Evolutionary conservation across 2,329 filamentous ascomycete genomes (phyloP).

Genomic region (Botrytis elliptica): DNA sequence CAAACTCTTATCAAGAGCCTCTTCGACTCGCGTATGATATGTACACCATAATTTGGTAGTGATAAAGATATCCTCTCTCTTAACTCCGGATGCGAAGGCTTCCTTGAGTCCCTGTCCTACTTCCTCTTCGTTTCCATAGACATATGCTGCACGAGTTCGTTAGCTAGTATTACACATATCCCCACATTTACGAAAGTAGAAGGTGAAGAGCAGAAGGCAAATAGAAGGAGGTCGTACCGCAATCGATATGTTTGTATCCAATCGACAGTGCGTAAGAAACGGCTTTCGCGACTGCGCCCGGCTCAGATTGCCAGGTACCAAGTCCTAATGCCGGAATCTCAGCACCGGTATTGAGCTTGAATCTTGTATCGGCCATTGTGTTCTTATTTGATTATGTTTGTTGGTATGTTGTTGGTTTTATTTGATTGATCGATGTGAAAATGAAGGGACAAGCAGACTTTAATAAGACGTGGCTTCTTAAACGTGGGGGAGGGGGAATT

Average conservation of each 20-base stretch:
- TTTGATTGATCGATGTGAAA: not conserved
- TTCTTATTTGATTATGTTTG: not conserved
- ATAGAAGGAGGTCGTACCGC: constrained; percentile 21
- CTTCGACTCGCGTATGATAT: constrained; percentile 68
- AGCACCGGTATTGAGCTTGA: constrained; percentile 40
- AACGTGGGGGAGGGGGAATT: not conserved
- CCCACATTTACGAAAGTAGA: not conserved
- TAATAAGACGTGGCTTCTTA: constrained; percentile 7
- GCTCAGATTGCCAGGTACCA: constrained; percentile 45
- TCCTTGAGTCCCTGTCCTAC: constrained; percentile 76
- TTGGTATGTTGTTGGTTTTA: not conserved
- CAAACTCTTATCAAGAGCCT: constrained; percentile 70
- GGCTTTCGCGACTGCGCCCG: constrained; percentile 44
- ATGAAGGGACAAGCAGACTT: not conserved
- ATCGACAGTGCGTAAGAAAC: constrained; percentile 43
- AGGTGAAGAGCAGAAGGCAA: not conserved
- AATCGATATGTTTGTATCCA: constrained; percentile 55
- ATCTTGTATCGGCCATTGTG: constrained; percentile 26
- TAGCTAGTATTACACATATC: constrained; percentile 42
- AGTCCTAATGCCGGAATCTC: constrained; percentile 44
- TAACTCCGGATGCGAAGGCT: constrained; percentile 63
- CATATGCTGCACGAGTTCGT: constrained; percentile 54
- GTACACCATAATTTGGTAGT: constrained; percentile 71
- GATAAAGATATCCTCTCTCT: constrained; percentile 63
- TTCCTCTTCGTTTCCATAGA: constrained; percentile 79